A percentile compares a stretch with the other conserved stretches of the same genome.
These are phyloP conservation scores for Garcia nutans DNA, from an alignment of 345 rosid species.

Conservation along the genomic window DNA sequence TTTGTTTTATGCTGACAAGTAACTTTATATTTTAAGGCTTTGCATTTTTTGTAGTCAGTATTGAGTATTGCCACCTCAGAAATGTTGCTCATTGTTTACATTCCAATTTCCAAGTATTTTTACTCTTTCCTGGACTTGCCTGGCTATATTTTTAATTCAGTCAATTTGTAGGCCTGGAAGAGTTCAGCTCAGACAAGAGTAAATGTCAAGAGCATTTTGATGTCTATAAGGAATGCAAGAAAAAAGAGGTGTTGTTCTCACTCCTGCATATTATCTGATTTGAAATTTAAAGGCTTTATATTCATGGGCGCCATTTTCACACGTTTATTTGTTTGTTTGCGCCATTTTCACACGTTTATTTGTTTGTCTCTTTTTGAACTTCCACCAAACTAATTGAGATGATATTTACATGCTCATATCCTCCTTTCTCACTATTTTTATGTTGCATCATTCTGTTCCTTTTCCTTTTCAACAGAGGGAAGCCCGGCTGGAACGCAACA, in stretches of 20 bases:
- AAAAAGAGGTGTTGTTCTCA: slow-evolving; percentile 61
- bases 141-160: neutral
- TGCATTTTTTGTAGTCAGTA: too few species aligned
- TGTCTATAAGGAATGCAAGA: slow-evolving; percentile 95
- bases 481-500: slow-evolving; percentile 85
- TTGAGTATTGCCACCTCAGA: too few species aligned
- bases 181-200: slow-evolving; percentile 77
- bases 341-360: neutral
- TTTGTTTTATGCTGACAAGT: too few species aligned
- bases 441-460: neutral
- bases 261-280: neutral
- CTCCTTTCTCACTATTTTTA: neutral
- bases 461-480: slow-evolving; percentile 59
- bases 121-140: neutral
- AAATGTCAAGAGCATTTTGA: slow-evolving; percentile 93
- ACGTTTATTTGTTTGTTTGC: neutral
- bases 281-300: neutral
- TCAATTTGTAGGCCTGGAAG: slow-evolving; percentile 68
- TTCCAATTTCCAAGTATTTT: too few species aligned
- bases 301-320: too few species aligned
- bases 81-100: too few species aligned
- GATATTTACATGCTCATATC: neutral
- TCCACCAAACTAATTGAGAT: neutral
- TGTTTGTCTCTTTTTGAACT: neutral
- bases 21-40: neutral